Base-by-base conservation (phyloP, 2,329 filamentous ascomycete species). In the Sporothrix phasma region DNA sequence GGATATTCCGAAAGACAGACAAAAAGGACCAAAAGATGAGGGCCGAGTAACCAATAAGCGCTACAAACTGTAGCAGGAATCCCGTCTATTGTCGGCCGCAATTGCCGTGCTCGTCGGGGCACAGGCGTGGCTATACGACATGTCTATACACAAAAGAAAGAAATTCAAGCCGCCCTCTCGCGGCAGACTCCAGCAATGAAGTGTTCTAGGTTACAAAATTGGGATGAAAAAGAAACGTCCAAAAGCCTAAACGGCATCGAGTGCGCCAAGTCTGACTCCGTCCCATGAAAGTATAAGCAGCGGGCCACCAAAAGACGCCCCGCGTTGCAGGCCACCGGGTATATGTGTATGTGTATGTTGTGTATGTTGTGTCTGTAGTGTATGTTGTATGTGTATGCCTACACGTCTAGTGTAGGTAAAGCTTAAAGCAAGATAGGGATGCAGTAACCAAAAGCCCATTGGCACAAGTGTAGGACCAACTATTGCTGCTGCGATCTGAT, bases 241-340 rank as follows among this genome's bases (percentile, higher is more conserved):
- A 39, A 39, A 51, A n/a, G n/a, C n/a, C n/a, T n/a, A n/a, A 43
- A 26, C n/a, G 54, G 54, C 46, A 64, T 34, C 56, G n/a, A 45
- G 11, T 65, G 45, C 58, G 63, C 63, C 63, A 29, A 62, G 37
- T 61, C 13, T n/a, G 34, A 39, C 22, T 19, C 59, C 41, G 31
- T 62, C 51, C 51, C 63, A 54, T 61, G 15, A 45, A 34, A 43
- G 31, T n/a, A n/a, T n/a, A n/a, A n/a, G 34, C 60, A 24, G 19
- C 15, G n/a, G 51, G 11, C 31, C n/a, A 41, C 45, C 45, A 29
- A 53, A 41, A 41, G 31, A 46, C 24, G 11, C 7, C 22, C n/a
- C 31, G 31, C 51, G 24, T 24, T 29, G 51, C 51, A 56, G 31
- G 51, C 31, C 31, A 56, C 51, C 51, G 51, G 51, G 51, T 56